phyloP scores from a whole-genome alignment of 345 rosid species.

The Iberis pinnata region DNA sequence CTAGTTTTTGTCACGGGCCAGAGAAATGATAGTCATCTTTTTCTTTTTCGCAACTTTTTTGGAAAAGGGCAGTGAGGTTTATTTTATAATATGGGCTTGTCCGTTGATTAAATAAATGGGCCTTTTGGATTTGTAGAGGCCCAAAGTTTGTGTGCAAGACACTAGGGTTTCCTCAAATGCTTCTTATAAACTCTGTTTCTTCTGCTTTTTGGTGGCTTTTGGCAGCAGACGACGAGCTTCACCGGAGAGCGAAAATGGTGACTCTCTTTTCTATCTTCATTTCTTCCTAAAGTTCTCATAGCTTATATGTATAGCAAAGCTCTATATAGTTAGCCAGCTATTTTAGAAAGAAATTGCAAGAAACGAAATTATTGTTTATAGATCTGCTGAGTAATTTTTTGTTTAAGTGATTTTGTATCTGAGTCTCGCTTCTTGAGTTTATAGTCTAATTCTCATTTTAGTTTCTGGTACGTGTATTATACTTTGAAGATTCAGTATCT shows the following conservation, averaged over 20 bases:
- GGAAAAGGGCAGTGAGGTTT: not conserved
- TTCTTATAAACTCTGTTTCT: conserved; percentile 12
- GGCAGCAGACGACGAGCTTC: conserved; percentile 22
- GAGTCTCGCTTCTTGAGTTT: not conserved
- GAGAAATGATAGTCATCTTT: not conserved
- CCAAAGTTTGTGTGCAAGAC: not conserved
- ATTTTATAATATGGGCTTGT: not conserved
- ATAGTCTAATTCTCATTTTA: too few relatives aligned
- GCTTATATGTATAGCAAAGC: not conserved
- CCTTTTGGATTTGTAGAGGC: not conserved
- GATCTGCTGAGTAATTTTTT: too few relatives aligned
- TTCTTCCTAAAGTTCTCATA: not conserved
- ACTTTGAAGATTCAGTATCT: not conserved
- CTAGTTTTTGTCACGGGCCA: conserved; percentile 23
- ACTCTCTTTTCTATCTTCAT: not conserved
- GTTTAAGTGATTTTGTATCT: not conserved
- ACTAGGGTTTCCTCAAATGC: conserved; percentile 16
- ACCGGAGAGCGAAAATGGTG: conserved; percentile 27
- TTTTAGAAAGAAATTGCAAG: too few relatives aligned
- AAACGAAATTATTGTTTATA: too few relatives aligned
- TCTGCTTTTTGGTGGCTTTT: not conserved
- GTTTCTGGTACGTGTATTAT: too few relatives aligned
- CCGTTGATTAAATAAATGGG: not conserved
- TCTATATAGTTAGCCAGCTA: not conserved
- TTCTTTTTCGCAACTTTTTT: not conserved